These are phyloP conservation scores for Paulownia fortunei DNA, from an alignment of 257 asterid genomes.

Conservation along the genomic window DNA sequence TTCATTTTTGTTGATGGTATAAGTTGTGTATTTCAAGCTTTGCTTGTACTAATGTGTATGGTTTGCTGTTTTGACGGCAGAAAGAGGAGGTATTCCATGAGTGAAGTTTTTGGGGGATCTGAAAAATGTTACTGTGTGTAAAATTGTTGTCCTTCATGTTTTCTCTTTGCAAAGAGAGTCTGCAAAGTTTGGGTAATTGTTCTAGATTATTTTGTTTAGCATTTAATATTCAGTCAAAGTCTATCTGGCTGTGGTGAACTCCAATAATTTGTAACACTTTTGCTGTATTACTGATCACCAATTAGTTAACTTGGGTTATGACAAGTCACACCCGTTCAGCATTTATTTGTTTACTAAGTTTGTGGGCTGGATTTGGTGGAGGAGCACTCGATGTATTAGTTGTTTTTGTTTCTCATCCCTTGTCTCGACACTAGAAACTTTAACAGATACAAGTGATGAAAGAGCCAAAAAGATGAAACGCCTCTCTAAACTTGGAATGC, in stretches of 20 bases:
- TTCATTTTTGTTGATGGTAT: too few species aligned
- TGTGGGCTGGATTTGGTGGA: neutral
- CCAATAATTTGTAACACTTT: neutral
- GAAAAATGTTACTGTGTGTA: neutral
- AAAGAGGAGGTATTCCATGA: too few species aligned
- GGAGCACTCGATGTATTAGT: neutral
- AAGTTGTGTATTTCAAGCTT: too few species aligned
- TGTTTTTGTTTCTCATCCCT: neutral
- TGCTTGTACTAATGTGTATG: too few species aligned
- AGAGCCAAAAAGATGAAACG: neutral
- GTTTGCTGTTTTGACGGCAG: too few species aligned
- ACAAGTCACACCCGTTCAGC: neutral
- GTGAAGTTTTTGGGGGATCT: neutral
- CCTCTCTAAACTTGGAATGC: constrained; percentile 3
- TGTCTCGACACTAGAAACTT: neutral
- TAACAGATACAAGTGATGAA: neutral
- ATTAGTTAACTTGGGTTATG: neutral
- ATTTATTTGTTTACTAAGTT: neutral
- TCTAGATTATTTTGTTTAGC: neutral
- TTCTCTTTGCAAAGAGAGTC: neutral
- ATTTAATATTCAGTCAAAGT: neutral
- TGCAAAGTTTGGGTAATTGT: neutral
- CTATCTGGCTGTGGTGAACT: neutral
- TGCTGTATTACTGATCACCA: neutral
- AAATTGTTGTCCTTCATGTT: neutral